Evolutionary conservation across 2,329 filamentous ascomycete genomes (phyloP).

Genomic region (Dryadomyces quercivorus): DNA sequence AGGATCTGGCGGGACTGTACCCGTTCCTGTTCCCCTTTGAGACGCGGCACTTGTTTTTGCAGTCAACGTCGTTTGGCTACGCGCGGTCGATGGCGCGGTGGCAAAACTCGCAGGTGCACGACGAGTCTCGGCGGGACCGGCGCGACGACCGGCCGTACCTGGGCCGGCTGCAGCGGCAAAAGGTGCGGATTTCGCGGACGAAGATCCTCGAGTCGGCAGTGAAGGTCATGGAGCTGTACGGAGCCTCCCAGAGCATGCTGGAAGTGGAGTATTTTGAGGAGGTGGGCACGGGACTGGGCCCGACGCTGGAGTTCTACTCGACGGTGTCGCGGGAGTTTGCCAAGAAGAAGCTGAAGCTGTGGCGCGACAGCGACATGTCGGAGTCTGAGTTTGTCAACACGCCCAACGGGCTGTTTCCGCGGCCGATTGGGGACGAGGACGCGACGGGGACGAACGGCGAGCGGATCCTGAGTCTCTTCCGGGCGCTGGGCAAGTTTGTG

Average conservation of each 20-base stretch:
- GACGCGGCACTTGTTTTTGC: conserved; percentile 89
- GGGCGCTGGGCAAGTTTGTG: conserved; percentile 90
- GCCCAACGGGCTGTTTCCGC: conserved; percentile 76
- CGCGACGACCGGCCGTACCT: conserved; percentile 87
- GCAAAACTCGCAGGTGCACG: conserved; percentile 80
- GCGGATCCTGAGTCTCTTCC: conserved; percentile 79
- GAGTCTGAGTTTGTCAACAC: conserved; percentile 73
- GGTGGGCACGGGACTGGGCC: conserved; percentile 88
- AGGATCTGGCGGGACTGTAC: conserved; percentile 85
- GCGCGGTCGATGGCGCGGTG: conserved; percentile 94
- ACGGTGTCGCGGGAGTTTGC: conserved; percentile 95
- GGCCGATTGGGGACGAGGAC: conserved; percentile 74
- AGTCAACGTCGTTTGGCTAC: conserved; percentile 97
- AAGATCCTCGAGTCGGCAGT: conserved; percentile 92
- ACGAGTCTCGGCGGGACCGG: conserved; percentile 69
- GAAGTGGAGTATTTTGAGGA: conserved; percentile 99
- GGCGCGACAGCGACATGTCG: conserved; percentile 77
- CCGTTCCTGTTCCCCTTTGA: conserved; percentile 98
- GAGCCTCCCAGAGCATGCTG: conserved; percentile 86
- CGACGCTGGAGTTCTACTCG: conserved; percentile 95
- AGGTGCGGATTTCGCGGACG: conserved; percentile 91
- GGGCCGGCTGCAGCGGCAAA: conserved; percentile 84
- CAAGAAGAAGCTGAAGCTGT: conserved; percentile 92
- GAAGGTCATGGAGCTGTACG: conserved; percentile 98
- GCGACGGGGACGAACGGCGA: conserved; percentile 66